These are phyloP conservation scores for Eragrostis tef DNA, from an alignment of 202 grass and related monocot species.

Conservation along the genomic window DNA sequence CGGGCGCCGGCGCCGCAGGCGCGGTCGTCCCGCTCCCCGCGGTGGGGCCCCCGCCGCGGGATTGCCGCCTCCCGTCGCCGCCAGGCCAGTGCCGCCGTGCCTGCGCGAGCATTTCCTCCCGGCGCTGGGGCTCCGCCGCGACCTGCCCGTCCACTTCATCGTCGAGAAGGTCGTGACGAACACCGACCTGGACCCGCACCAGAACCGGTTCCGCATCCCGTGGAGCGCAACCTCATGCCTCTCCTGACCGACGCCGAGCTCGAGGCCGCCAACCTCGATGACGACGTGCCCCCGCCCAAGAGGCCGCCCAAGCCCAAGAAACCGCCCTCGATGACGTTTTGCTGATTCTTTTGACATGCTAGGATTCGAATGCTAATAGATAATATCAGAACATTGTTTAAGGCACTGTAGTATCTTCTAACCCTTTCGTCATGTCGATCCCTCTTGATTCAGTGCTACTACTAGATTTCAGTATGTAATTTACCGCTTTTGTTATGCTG, in stretches of 20 bases:
- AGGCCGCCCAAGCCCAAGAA: background rate
- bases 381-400: too few relatives aligned
- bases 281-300: background rate
- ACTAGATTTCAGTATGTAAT: too few relatives aligned
- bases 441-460: too few relatives aligned
- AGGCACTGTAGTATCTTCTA: too few relatives aligned
- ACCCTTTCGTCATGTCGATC: too few relatives aligned
- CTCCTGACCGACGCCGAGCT: slow-evolving; percentile 34
- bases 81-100: slow-evolving; percentile 24
- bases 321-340: background rate
- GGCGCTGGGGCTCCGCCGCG: background rate
- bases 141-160: slow-evolving; percentile 45
- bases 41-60: background rate
- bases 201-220: slow-evolving; percentile 53
- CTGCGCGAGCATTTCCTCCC: slow-evolving; percentile 1
- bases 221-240: background rate
- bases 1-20: background rate
- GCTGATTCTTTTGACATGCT: too few relatives aligned
- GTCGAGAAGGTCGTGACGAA: background rate
- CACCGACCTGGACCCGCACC: slow-evolving; percentile 43
- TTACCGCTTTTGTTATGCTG: too few relatives aligned
- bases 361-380: too few relatives aligned
- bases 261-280: slow-evolving; percentile 27
- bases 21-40: background rate
- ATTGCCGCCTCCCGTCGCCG: background rate